Base-by-base conservation (phyloP, 352 stramenopile genomes). In the Phytopythium boreale region DNA sequence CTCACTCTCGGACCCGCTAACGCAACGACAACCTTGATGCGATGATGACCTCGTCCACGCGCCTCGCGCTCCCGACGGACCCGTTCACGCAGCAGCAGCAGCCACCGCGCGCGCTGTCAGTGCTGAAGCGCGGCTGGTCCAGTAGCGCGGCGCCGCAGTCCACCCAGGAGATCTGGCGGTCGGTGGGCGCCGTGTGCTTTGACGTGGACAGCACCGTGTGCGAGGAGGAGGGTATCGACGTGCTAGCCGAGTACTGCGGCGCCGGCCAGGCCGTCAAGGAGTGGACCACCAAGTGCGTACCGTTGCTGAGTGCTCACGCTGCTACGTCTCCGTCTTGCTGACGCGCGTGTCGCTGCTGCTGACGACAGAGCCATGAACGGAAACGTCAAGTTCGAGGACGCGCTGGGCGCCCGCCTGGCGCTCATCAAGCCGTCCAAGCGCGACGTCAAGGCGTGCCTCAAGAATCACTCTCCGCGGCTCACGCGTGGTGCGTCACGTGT, bases 181-280 rank as follows among this genome's bases (percentile, higher is more conserved):
- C 80, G 0, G 75, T 93, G 2, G 72, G 74, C 17, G 87, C 85
- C 34, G 84, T 95, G 29, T 95, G 86, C 71, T 95, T 94, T 60
- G 94, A 99, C 69, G 97, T 99, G 0, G 97, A 99, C 81, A 98
- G 90, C 71, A 99, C 98, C 4, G 96, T 99, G 15, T 98, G 98
- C 67, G 74, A 77, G 26, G 96, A 99, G 49, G 97, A 99, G 76
- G 98, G 98, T 24, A 99, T 99, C 71, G 97, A 99, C 71, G 96
- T 99, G 41, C 82, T 99, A 6, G 98, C 98, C n/a, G 96, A 90
- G 49, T 92, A 97, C 67, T 96, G 97, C 41, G 97, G 97, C 20
- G 95, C 92, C 22, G 97, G 97, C 44, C 82, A 96, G 20, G 94
- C 89, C 41, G 98, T 99, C 24, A 90, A 96, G 50, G 96, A 88